phyloP scores from a whole-genome alignment of 164 flowering plant species.

The Litsea cubeba region DNA sequence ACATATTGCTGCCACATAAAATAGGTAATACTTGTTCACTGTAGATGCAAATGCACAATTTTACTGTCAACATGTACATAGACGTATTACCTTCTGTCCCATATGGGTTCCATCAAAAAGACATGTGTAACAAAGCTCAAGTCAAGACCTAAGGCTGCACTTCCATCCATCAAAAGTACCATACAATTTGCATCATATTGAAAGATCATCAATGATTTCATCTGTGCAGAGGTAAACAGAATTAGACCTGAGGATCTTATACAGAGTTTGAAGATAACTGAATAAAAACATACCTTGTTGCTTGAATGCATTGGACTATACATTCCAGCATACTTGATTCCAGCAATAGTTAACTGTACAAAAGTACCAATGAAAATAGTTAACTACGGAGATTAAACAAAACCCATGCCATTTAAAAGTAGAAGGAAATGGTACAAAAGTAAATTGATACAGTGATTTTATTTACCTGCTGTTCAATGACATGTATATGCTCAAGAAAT shows the following conservation, averaged over 20 bases:
- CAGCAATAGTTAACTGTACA: conserved; percentile 61
- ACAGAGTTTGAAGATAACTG: not conserved
- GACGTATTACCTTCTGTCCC: conserved; percentile 83
- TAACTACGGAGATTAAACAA: not conserved
- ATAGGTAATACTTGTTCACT: too few species aligned
- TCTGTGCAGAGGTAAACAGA: conserved; percentile 35
- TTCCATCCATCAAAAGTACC: conserved; percentile 97
- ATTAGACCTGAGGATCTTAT: conserved; percentile 4
- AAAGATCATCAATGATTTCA: conserved; percentile 69
- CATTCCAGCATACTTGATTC: conserved; percentile 75
- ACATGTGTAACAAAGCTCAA: conserved; percentile 94
- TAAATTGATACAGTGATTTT: not conserved
- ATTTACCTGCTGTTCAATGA: conserved; percentile 90
- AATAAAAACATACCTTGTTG: conserved; percentile 55
- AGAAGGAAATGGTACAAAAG: conserved; percentile 4
- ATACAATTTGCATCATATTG: conserved; percentile 70
- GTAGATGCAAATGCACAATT: not conserved
- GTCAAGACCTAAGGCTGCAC: conserved; percentile 96
- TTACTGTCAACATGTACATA: not conserved
- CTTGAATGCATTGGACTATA: conserved; percentile 92
- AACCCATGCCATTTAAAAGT: not conserved
- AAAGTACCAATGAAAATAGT: not conserved
- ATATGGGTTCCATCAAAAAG: conserved; percentile 96
- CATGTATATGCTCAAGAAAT: conserved; percentile 97
- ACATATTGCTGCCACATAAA: too few species aligned